phyloP scores from a whole-genome alignment of 148 eudicot species.

The Polygonum maritimum region DNA sequence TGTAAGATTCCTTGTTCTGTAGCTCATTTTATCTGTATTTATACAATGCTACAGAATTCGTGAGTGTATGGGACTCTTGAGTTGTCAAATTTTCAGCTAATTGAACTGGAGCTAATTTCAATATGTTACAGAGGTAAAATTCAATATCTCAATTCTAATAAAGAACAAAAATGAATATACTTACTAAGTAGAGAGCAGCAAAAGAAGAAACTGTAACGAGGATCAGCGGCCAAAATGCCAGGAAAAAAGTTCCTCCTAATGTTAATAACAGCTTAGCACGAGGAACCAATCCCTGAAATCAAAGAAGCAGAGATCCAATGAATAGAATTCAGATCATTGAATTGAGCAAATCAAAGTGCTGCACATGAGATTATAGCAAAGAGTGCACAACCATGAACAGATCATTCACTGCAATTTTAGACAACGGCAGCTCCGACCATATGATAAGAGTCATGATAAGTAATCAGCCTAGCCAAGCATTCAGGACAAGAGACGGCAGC shows the following conservation, averaged over 20 bases:
- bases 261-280: slow-evolving; percentile 76
- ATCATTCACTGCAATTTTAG: not conserved
- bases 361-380: slow-evolving; percentile 1
- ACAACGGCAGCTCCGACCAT: not conserved
- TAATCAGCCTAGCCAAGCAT: not conserved
- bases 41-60: not conserved
- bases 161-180: slow-evolving; percentile 11
- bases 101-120: not conserved
- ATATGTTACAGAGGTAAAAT: not conserved
- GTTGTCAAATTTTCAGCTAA: not conserved
- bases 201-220: slow-evolving; percentile 50
- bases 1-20: too few relatives aligned
- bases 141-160: not conserved
- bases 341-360: not conserved
- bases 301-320: slow-evolving; percentile 3
- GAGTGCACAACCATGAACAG: not conserved
- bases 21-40: too few relatives aligned
- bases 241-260: slow-evolving; percentile 78
- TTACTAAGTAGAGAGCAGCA: slow-evolving; percentile 75
- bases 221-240: slow-evolving; percentile 86
- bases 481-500: not conserved
- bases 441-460: not conserved
- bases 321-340: not conserved
- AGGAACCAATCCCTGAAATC: slow-evolving; percentile 76
- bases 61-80: not conserved